Evolutionary conservation across 805 yeast species (phyloP).

Genomic region (Ogataea pini): DNA sequence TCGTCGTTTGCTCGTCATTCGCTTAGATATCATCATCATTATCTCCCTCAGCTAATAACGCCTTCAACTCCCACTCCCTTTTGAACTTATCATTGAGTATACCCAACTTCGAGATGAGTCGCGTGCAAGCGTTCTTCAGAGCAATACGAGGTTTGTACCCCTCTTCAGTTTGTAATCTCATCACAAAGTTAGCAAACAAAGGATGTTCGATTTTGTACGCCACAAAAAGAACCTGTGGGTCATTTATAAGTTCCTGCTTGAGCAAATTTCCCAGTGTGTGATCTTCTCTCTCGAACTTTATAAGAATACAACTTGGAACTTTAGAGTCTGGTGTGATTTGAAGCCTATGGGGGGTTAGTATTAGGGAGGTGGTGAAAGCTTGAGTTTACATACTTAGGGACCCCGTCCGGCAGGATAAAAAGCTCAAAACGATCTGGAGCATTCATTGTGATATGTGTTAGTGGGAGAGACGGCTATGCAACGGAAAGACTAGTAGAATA

Average conservation of each 20-base stretch:
- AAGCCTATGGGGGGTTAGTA: conserved; percentile 46
- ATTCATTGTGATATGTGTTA: conserved; percentile 58
- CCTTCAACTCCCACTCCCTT: conserved; percentile 91
- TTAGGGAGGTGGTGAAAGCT: background rate
- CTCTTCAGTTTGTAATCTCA: conserved; percentile 95
- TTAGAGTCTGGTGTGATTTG: conserved; percentile 90
- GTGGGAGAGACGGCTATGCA: background rate
- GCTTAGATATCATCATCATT: conserved; percentile 37
- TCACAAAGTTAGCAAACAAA: conserved; percentile 87
- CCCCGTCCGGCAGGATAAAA: conserved; percentile 96
- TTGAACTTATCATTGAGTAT: conserved; percentile 74
- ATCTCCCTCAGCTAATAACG: conserved; percentile 59
- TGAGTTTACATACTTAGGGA: conserved; percentile 65
- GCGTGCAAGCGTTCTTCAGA: conserved; percentile 82
- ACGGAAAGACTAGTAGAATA: background rate
- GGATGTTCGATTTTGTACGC: conserved; percentile 99
- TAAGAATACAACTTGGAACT: conserved; percentile 91
- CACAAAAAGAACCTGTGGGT: conserved; percentile 88
- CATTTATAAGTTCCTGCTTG: conserved; percentile 82
- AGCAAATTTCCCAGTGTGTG: conserved; percentile 93
- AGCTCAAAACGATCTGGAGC: conserved; percentile 99
- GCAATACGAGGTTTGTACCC: conserved; percentile 92
- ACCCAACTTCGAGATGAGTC: conserved; percentile 77
- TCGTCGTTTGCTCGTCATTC: background rate
- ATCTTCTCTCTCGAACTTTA: conserved; percentile 95